A percentile compares a stretch with the other conserved stretches of the same genome.
Conservation (phyloP, 2,329 filamentous ascomycete genomes). For the Verticillium alfalfae region DNA sequence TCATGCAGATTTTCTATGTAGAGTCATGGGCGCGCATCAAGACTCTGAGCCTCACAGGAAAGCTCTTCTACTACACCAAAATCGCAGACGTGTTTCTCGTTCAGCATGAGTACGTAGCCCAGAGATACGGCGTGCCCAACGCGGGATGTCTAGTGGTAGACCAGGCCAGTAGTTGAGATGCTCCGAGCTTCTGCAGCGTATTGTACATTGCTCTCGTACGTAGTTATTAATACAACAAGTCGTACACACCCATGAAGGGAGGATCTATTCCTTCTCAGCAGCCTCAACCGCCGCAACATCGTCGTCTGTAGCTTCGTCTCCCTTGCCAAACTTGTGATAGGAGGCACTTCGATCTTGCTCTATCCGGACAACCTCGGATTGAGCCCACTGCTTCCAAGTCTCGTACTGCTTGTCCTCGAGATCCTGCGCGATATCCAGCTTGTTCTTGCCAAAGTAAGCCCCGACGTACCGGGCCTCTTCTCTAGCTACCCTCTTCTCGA, state of each 20-base stretch:
- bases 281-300: conserved; percentile 12
- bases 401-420: conserved; percentile 79
- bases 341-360: conserved; percentile 33
- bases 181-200: background rate
- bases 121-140: conserved; percentile 31
- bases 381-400: conserved; percentile 79
- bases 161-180: background rate
- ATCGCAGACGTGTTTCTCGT: conserved; percentile 77
- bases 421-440: conserved; percentile 71
- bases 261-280: background rate
- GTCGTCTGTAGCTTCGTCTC: conserved; percentile 18
- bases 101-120: conserved; percentile 66
- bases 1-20: conserved; percentile 74
- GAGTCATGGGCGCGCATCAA: conserved; percentile 89
- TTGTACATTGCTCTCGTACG: background rate
- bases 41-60: conserved; percentile 78
- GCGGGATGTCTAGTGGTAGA: conserved; percentile 29
- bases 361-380: conserved; percentile 34
- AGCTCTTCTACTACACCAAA: conserved; percentile 57
- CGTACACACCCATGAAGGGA: background rate
- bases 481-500: conserved; percentile 73
- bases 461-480: conserved; percentile 86
- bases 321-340: conserved; percentile 33
- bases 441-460: conserved; percentile 78
- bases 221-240: background rate